Base-by-base conservation (phyloP, 495 filamentous ascomycete species). In the Neurospora cerealis region DNA sequence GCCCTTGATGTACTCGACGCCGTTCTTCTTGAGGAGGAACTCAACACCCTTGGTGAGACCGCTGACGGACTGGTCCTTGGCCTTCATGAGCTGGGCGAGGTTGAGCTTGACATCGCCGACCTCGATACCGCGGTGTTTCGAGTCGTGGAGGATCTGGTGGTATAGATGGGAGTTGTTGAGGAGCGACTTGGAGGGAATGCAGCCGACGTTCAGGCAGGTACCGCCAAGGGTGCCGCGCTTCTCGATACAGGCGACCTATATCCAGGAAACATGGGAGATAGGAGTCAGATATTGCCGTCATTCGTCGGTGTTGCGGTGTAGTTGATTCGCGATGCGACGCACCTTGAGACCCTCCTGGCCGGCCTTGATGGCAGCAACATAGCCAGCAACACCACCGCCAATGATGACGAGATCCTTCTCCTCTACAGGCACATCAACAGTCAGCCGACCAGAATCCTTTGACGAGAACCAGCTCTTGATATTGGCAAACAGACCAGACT, bases 121-220 rank as follows among this genome's bases (percentile, higher is more conserved):
- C 74, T 86, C 84, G 83, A 99, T 99, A 82, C 96, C 96, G 81
- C 96, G 94, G 83, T 92, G 91, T 87, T 98, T 97, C 71, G 92
- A 93, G 86, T 99, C 96, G 86, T 99, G 96, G 60, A 95, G 90
- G 79, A 98, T 92, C 85, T 94, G 92, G 87, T 99, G 96, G 89
- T 98, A 98, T 71, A 99, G 90, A 83, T 97, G 93, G 76, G 96
- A 97, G 88, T 98, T 99, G 91, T 99, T 98, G 82, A 99, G 93
- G 78, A 99, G 93, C 69, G 96, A 98, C 85, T 99, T 99, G 73
- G 96, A 98, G 66, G 96, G 96, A 79, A 99, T 99, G 85, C 96
- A 99, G 84, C 96, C 96, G 81, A 99, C 96, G 85, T 99, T 99
- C 78, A 99, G 87, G 87, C 96, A 99, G 76, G 96, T 99, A 79